phyloP scores from a whole-genome alignment of 192 early-diverging fungal species.

The Backusella sp. region DNA sequence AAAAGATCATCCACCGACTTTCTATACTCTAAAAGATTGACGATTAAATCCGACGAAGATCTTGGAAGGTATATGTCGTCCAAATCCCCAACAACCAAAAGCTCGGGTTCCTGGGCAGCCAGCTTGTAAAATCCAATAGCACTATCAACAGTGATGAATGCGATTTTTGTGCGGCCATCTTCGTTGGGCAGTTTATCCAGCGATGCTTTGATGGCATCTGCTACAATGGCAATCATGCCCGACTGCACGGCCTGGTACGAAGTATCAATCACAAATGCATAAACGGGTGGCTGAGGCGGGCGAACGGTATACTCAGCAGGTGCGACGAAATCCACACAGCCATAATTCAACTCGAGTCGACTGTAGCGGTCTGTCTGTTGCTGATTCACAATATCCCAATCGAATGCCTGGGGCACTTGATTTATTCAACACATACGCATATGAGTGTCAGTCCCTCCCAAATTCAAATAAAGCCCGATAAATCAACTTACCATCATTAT shows the following conservation, averaged over 20 bases:
- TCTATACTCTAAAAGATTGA: conserved; percentile 37
- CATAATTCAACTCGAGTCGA: conserved; percentile 86
- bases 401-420: conserved; percentile 57
- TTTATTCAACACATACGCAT: not conserved
- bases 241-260: conserved; percentile 82
- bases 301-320: conserved; percentile 67
- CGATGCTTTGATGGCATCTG: conserved; percentile 66
- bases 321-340: conserved; percentile 87
- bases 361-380: conserved; percentile 74
- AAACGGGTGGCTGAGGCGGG: conserved; percentile 70
- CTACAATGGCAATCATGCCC: conserved; percentile 70
- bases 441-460: not conserved
- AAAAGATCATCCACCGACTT: conserved; percentile 79
- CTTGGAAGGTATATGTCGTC: conserved; percentile 88
- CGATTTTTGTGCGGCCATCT: conserved; percentile 61
- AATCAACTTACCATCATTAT: conserved; percentile 65
- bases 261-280: conserved; percentile 95
- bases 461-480: too few relatives aligned
- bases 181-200: conserved; percentile 58
- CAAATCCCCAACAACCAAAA: conserved; percentile 92
- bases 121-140: conserved; percentile 94
- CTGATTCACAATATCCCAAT: conserved; percentile 87
- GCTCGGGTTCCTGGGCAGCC: conserved; percentile 81
- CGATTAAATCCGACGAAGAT: conserved; percentile 20
- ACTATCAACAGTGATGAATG: conserved; percentile 87